phyloP scores from a whole-genome alignment of 345 rosid genomes.

The Lumnitzera racemosa region DNA sequence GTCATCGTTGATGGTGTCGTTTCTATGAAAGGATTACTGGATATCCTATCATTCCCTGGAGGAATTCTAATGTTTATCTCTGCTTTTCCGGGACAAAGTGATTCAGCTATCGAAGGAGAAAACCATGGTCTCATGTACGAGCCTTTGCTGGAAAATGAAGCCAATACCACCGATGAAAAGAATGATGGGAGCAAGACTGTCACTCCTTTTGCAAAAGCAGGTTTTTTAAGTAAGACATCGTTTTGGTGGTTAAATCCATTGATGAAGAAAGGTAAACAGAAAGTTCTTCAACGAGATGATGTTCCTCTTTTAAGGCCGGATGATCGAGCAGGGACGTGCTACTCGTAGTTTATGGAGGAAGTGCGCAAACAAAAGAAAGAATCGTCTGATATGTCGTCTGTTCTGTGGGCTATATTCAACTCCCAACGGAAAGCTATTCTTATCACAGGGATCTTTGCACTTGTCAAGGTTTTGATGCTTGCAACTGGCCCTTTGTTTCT shows the following conservation, averaged over 20 bases:
- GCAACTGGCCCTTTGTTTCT: constrained; percentile 44
- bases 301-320: constrained; percentile 29
- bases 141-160: constrained; percentile 27
- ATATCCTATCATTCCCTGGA: constrained; percentile 27
- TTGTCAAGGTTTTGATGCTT: constrained; percentile 30
- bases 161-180: neutral
- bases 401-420: constrained; percentile 23
- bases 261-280: constrained; percentile 36
- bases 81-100: constrained; percentile 9
- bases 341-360: constrained; percentile 21
- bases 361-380: constrained; percentile 17
- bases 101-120: neutral
- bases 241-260: constrained; percentile 61
- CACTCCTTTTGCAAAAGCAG: constrained; percentile 40
- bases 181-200: constrained; percentile 2
- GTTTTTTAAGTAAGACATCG: constrained; percentile 29
- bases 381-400: constrained; percentile 14
- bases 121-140: constrained; percentile 13
- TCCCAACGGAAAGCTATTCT: constrained; percentile 31
- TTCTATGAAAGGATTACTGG: constrained; percentile 15
- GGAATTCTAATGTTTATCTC: constrained; percentile 24
- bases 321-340: constrained; percentile 36
- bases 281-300: constrained; percentile 31
- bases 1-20: constrained; percentile 8
- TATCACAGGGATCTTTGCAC: constrained; percentile 35